Conservation (phyloP, 106 monocot species). For the Platanthera zijinensis region DNA sequence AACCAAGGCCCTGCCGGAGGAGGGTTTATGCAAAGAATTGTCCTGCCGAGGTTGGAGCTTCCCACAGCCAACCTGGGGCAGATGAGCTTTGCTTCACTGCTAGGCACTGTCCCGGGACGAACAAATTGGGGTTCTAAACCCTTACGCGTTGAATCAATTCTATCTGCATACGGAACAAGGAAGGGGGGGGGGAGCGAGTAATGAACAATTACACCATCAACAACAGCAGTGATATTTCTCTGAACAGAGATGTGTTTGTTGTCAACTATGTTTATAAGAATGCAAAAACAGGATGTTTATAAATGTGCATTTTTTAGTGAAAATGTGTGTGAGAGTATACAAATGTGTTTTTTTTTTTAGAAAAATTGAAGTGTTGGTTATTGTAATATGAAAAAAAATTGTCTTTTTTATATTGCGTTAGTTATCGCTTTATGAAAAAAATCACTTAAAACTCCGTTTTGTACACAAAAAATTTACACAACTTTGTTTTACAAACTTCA, state of each 20-base stretch:
- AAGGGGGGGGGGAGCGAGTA: slow-evolving; percentile 5
- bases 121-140: slow-evolving; percentile 16
- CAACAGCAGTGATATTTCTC: slow-evolving; percentile 8
- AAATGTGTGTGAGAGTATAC: no score
- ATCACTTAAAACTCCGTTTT: no score
- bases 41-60: slow-evolving; percentile 8
- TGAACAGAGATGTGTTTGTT: slow-evolving; percentile 13
- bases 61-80: slow-evolving; percentile 1
- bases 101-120: slow-evolving; percentile 29
- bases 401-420: no score
- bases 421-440: no score
- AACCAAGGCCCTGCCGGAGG: slow-evolving; percentile 1
- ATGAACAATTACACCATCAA: slow-evolving; percentile 14
- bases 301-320: no score
- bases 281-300: no score
- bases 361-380: no score
- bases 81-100: slow-evolving; percentile 34
- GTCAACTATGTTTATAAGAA: no score
- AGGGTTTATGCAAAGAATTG: slow-evolving; percentile 3
- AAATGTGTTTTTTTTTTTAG: no score
- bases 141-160: slow-evolving; percentile 23
- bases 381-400: no score
- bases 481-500: no score
- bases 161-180: slow-evolving; percentile 26
- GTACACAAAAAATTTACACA: no score